Evolutionary conservation across 2,329 filamentous ascomycete genomes (phyloP), one percentile per base, ranked within the genome.

Genomic region (Myriosclerotinia curreyana): DNA sequence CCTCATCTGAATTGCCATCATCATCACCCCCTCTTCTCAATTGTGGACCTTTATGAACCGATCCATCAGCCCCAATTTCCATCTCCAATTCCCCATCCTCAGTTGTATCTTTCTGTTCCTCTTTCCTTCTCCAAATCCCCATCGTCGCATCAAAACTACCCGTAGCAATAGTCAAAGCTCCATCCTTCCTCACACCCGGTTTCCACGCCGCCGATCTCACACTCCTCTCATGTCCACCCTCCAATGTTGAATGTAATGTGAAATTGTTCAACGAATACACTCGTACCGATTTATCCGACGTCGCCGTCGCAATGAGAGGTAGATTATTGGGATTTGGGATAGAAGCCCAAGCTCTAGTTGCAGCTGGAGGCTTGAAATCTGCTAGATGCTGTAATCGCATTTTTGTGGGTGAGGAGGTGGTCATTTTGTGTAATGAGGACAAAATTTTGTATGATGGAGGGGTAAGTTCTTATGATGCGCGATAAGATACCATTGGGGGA

Each of bases 81-180:
- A 79, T 76, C 66, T 83, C 80, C 5, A 81, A 72, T 9, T 73
- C 74, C 2, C 71, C 71, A 1, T 65, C 73, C 11, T 42, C 65
- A 14, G 28, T 54, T 20, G 40, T 51, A 31, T 52, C 60, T 2
- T 68, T 64, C 49, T 69, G 80, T 69, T 85, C 62, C 9, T 59
- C 62, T 36, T 65, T 84, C 77, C 83, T 86, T 68, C 84, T 87
- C 94, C 87, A 96, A 71, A 90, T 84, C 12, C 92, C 95, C 2
- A 94, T 93, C 1, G 91, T 96, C 20, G 91, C 89, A 76, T 99
- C 95, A 75, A 99, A 99, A 75, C 90, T 95, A 5, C 92, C 95
- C 0, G 93, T 96, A 6, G 94, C 93, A 20, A 98, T 83, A 52
- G 94, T 91, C 64, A 90, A 87, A 74, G 87, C 85, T 25, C 81